phyloP scores from a whole-genome alignment of 1,284 basidiomycete genomes.

The Pseudozyma thailandica region DNA sequence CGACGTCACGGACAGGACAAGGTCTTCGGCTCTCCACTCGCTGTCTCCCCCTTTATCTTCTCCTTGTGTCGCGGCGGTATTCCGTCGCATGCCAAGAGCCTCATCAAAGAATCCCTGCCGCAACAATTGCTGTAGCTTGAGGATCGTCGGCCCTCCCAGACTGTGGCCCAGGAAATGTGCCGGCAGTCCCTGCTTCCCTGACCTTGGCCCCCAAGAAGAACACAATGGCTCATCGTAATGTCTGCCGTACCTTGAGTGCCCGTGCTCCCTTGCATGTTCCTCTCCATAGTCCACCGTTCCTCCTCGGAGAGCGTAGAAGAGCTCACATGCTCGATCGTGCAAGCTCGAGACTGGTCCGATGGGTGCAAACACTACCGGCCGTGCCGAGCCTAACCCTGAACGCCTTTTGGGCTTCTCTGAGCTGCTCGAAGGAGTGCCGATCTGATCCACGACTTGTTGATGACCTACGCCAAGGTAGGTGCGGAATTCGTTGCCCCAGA shows the following conservation, averaged over 20 bases:
- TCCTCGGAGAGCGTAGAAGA: constrained; percentile 73
- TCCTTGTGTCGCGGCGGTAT: not conserved
- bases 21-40: constrained; percentile 17
- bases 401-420: not conserved
- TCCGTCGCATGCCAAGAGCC: constrained; percentile 8
- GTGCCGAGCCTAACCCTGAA: constrained; percentile 8
- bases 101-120: constrained; percentile 45
- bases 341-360: constrained; percentile 73
- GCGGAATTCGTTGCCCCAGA: constrained; percentile 70
- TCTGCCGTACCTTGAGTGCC: constrained; percentile 72
- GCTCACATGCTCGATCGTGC: constrained; percentile 74
- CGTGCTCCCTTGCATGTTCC: constrained; percentile 67
- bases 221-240: constrained; percentile 70
- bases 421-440: not conserved
- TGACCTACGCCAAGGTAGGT: constrained; percentile 41
- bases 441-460: constrained; percentile 31
- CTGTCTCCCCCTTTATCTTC: not conserved
- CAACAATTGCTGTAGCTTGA: constrained; percentile 49
- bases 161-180: constrained; percentile 74
- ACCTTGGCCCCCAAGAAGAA: constrained; percentile 70
- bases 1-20: constrained; percentile 49
- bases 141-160: constrained; percentile 69
- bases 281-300: constrained; percentile 72
- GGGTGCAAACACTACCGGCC: constrained; percentile 32
- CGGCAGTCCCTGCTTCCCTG: constrained; percentile 56